Evolutionary conservation across 2,329 filamentous ascomycete genomes (phyloP).

Genomic region (Colletotrichum tabaci): DNA sequence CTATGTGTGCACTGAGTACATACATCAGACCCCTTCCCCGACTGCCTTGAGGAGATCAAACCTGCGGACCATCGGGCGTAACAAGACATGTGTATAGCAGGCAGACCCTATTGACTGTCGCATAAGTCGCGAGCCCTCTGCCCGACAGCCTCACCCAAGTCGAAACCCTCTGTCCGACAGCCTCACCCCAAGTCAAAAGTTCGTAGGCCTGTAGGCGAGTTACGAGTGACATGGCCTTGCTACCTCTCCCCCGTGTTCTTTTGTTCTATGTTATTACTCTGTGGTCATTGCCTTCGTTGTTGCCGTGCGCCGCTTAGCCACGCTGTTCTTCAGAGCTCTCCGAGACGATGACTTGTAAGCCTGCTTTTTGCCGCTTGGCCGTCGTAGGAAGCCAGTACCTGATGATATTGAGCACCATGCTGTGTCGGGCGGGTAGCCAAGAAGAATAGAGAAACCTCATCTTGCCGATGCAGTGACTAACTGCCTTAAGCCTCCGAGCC

Average conservation of each 20-base stretch:
- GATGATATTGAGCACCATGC: not conserved
- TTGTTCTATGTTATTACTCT: not conserved
- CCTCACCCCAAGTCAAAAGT: not conserved
- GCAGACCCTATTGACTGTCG: not conserved
- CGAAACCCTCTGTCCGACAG: not conserved
- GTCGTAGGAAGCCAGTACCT: not conserved
- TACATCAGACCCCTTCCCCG: not conserved
- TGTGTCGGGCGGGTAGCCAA: constrained; percentile 10
- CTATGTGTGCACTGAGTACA: not conserved
- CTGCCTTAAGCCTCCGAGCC: not conserved
- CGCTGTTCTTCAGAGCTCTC: not conserved
- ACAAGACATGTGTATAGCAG: not conserved
- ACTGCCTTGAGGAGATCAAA: not conserved
- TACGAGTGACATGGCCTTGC: not conserved
- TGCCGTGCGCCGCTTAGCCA: not conserved
- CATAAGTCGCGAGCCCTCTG: not conserved
- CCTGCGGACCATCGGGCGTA: not conserved
- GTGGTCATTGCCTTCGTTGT: not conserved
- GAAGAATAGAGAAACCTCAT: not conserved
- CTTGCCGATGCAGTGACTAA: constrained; percentile 3
- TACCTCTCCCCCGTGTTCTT: not conserved
- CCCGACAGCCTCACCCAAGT: not conserved
- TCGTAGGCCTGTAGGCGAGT: not conserved
- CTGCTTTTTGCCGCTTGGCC: not conserved
- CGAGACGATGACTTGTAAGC: not conserved